A percentile compares a stretch with the other conserved stretches of the same genome.
These are phyloP conservation scores for Aspergillus olivimuriae DNA, from an alignment of 495 filamentous ascomycete species.

Conservation along the genomic window DNA sequence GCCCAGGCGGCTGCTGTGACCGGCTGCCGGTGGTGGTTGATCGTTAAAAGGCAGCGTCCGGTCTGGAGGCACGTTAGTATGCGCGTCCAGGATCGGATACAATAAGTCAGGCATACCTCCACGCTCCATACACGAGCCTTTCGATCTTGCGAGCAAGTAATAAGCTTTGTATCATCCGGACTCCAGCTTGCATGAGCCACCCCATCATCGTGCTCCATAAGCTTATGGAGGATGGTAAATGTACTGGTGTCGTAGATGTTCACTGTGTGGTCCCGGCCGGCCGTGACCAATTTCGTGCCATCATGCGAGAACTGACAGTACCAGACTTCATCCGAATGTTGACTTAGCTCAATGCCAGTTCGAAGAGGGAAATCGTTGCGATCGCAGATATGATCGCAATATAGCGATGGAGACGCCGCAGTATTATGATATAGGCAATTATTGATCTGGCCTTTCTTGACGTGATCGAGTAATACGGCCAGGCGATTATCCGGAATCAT, in stretches of 20 bases:
- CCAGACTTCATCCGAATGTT: conserved; percentile 86
- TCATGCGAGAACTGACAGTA: conserved; percentile 85
- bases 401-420: conserved; percentile 71
- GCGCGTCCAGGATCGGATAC: no score
- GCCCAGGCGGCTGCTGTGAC: conserved; percentile 86
- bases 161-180: conserved; percentile 77
- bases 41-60: conserved; percentile 54
- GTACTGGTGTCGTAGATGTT: conserved; percentile 75
- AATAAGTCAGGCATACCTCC: no score
- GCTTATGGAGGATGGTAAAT: conserved; percentile 57
- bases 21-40: conserved; percentile 67
- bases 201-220: conserved; percentile 57
- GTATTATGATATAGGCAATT: conserved; percentile 87
- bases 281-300: conserved; percentile 75
- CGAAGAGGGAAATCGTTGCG: conserved; percentile 69
- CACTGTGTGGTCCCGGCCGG: conserved; percentile 65
- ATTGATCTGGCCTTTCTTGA: conserved; percentile 76
- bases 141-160: conserved; percentile 72
- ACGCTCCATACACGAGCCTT: conserved; percentile 75
- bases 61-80: conserved; percentile 48
- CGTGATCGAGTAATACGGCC: conserved; percentile 72
- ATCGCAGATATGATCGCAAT: conserved; percentile 82
- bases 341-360: conserved; percentile 56
- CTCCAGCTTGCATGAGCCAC: conserved; percentile 84
- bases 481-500: conserved; percentile 96